Evolutionary conservation across 768 basidiomycete species (phyloP).

Genomic region (Leccinum broughii): DNA sequence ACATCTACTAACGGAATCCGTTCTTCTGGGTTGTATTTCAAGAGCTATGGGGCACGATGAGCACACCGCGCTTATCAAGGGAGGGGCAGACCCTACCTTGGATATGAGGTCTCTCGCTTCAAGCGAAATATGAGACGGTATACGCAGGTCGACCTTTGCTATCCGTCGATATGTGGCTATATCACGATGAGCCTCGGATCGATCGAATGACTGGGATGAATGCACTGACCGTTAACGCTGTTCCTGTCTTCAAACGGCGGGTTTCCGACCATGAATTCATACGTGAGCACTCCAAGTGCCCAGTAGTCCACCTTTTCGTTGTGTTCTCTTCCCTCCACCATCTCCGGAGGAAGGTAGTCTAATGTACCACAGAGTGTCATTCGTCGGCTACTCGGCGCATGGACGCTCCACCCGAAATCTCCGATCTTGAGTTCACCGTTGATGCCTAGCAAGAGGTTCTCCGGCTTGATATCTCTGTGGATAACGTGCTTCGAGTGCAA

Average conservation of each 20-base stretch:
- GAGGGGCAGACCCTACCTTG: conserved; percentile 31
- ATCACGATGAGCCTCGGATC: conserved; percentile 11
- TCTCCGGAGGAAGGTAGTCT: conserved; percentile 97
- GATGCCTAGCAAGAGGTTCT: conserved; percentile 91
- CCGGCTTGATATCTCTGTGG: conserved; percentile 98
- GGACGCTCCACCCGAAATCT: conserved; percentile 98
- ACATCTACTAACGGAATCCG: conserved; percentile 77
- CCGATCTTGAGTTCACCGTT: conserved; percentile 98
- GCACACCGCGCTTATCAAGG: conserved; percentile 11
- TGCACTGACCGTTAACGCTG: conserved; percentile 69
- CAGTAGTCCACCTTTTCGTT: conserved; percentile 91
- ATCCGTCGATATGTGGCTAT: conserved; percentile 90
- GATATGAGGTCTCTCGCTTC: conserved; percentile 49
- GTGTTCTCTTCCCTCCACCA: conserved; percentile 93
- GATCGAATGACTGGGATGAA: not conserved
- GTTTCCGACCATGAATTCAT: conserved; percentile 88
- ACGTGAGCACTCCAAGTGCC: conserved; percentile 96
- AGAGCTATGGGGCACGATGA: conserved; percentile 52
- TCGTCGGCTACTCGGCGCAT: conserved; percentile 87
- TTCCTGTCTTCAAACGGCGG: conserved; percentile 85
- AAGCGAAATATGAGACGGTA: conserved; percentile 40
- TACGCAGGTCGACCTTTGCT: conserved; percentile 75
- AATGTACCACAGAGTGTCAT: conserved; percentile 94
- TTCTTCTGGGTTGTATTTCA: conserved; percentile 77
- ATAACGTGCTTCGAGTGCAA: conserved; percentile 96